These are phyloP conservation scores for Furcasterigmium furcatum DNA, from an alignment of 2,329 filamentous ascomycete species.

Conservation along the genomic window DNA sequence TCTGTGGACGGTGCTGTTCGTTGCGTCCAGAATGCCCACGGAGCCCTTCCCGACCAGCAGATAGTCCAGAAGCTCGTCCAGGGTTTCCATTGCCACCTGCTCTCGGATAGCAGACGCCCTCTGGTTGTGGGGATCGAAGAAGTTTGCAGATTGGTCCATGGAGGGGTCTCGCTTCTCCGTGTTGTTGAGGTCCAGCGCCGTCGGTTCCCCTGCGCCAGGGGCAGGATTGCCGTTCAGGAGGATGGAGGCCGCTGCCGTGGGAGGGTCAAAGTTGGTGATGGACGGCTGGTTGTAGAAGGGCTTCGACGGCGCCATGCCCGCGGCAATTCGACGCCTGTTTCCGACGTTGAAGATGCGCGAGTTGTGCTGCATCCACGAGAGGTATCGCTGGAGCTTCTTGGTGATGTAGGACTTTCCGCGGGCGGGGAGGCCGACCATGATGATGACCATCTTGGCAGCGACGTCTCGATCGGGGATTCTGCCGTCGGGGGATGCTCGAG, in stretches of 20 bases:
- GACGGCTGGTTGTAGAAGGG: slow-evolving; percentile 37
- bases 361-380: slow-evolving; percentile 97
- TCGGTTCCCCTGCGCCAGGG: slow-evolving; percentile 30
- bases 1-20: slow-evolving; percentile 89
- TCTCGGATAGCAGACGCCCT: slow-evolving; percentile 81
- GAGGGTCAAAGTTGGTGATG: slow-evolving; percentile 31
- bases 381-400: slow-evolving; percentile 92
- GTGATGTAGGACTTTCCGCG: slow-evolving; percentile 98
- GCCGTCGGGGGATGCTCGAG: slow-evolving; percentile 91
- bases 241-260: slow-evolving; percentile 54
- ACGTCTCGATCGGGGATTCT: slow-evolving; percentile 92
- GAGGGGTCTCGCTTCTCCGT: slow-evolving; percentile 31
- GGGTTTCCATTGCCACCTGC: slow-evolving; percentile 85
- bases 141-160: slow-evolving; percentile 86
- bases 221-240: slow-evolving; percentile 51
- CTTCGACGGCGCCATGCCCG: slow-evolving; percentile 45
- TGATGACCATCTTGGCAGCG: slow-evolving; percentile 91
- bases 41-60: slow-evolving; percentile 78
- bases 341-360: slow-evolving; percentile 97
- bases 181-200: slow-evolving; percentile 29
- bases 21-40: slow-evolving; percentile 94
- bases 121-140: slow-evolving; percentile 90
- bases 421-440: slow-evolving; percentile 96
- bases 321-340: slow-evolving; percentile 79
- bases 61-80: slow-evolving; percentile 90